Evolutionary conservation across 495 filamentous ascomycete species (phyloP).

Genomic region (Aspergillus sclerotioniger): DNA sequence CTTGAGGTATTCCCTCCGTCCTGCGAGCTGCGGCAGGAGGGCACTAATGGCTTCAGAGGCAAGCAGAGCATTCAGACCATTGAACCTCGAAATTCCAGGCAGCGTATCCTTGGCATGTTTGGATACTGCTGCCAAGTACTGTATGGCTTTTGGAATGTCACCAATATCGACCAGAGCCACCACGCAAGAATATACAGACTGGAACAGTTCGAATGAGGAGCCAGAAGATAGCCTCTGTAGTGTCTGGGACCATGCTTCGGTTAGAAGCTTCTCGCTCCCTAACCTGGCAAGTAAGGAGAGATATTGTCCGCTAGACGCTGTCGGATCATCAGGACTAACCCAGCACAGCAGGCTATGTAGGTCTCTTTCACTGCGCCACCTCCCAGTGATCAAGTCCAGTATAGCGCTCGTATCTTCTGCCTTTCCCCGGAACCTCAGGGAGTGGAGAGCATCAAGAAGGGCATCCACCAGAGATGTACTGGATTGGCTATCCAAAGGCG

Average conservation of each 20-base stretch:
- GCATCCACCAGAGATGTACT: slow-evolving; percentile 20
- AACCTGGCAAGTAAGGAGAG: slow-evolving; percentile 27
- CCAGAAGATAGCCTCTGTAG: slow-evolving; percentile 9
- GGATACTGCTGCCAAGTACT: slow-evolving; percentile 29
- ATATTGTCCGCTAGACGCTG: slow-evolving; percentile 12
- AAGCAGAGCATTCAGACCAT: slow-evolving; percentile 19
- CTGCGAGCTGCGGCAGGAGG: slow-evolving; percentile 23
- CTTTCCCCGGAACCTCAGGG: slow-evolving; percentile 23
- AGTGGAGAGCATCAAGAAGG: slow-evolving; percentile 22
- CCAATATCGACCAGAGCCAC: slow-evolving; percentile 18
- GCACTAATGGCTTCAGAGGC: slow-evolving; percentile 16
- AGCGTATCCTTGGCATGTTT: slow-evolving; percentile 20
- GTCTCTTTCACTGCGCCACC: slow-evolving; percentile 12
- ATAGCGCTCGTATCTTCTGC: slow-evolving; percentile 24
- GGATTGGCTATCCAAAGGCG: neutral
- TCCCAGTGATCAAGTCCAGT: slow-evolving; percentile 28
- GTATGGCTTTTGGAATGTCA: slow-evolving; percentile 19
- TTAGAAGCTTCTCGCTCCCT: slow-evolving; percentile 12
- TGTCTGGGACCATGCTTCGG: slow-evolving; percentile 23
- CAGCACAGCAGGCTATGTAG: slow-evolving; percentile 27
- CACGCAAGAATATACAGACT: slow-evolving; percentile 27
- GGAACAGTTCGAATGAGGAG: slow-evolving; percentile 2
- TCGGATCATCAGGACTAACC: slow-evolving; percentile 1
- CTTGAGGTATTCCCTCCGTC: slow-evolving; percentile 18
- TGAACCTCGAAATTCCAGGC: slow-evolving; percentile 25